Evolutionary conservation across 352 stramenopile species (phyloP), one percentile per base, ranked within the genome.

Genomic region (Phytophthora constricta): DNA sequence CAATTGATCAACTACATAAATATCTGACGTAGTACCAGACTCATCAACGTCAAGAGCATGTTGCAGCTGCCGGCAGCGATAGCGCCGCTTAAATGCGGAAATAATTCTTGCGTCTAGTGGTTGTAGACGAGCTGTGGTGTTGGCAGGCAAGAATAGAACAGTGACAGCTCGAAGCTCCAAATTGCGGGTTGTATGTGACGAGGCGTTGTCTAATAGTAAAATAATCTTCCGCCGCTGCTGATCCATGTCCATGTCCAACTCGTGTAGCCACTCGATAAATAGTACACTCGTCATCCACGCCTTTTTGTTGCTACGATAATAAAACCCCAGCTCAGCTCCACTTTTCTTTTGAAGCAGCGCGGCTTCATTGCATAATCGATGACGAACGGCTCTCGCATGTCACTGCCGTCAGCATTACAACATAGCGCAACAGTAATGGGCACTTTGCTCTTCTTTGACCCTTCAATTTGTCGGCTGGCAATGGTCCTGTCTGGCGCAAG

Each of bases 251-350:
- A 45, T 19, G 17, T 45, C 37, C 37, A 45, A 13, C 16, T 45
- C 9, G 16, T 45, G 37, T 19, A 45, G 48, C 48, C 25, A 55
- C 48, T 42, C 48, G 16, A 41, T 23, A 55, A 55, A 55, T 13
- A 55, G 14, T 26, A 55, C 27, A 25, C 14, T n/a, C 4, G 49
- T 57, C 28, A 57, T 46, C 31, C 31, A 33, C 20, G 49, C 31
- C 5, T 57, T 57, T 22, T 57, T 57, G 20, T 57, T 57, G 22
- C 20, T 57, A 13, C n/a, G 49, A 19, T 46, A 57, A 10, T 46
- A 57, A 57, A 57, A 47, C 19, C 49, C 49, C 2, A 57, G 49
- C 31, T 57, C 37, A 11, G 37, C 37, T 20, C 37, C 37, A 45
- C 37, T 45, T 45, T 45, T 19, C 17, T 45, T 26, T 46, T 57